Conservation (phyloP, 768 basidiomycete species). For the Leccinum longicurvipes region DNA sequence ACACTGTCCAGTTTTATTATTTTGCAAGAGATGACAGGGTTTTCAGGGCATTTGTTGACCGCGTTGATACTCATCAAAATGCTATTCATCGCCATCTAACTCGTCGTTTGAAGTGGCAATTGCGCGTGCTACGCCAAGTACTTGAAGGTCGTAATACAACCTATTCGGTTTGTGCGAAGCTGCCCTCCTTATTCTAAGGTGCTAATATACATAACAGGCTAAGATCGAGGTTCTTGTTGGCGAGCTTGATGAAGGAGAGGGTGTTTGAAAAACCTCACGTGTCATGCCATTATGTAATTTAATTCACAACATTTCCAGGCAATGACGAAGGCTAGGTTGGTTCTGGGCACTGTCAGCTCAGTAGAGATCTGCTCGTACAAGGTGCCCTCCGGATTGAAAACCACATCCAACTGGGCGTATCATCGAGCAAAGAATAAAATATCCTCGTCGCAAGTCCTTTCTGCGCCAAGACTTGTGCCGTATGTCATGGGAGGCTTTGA, state of each 20-base stretch:
- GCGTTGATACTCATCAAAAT: conserved; percentile 35
- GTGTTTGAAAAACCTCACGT: conserved; percentile 33
- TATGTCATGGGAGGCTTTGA: neutral
- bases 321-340: neutral
- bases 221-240: conserved; percentile 61
- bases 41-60: conserved; percentile 62
- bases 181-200: neutral
- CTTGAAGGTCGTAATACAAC: conserved; percentile 66
- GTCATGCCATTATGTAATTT: neutral
- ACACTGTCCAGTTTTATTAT: conserved; percentile 57
- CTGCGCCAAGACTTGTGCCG: neutral
- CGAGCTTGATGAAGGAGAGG: conserved; percentile 65
- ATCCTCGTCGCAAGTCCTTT: neutral
- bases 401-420: conserved; percentile 70
- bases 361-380: conserved; percentile 57
- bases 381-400: conserved; percentile 68
- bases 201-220: conserved; percentile 35
- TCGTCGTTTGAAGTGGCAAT: conserved; percentile 66
- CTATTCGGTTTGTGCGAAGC: conserved; percentile 51
- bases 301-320: neutral
- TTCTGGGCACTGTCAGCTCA: neutral
- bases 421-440: conserved; percentile 61
- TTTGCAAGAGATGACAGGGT: conserved; percentile 93
- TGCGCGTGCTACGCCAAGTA: conserved; percentile 57
- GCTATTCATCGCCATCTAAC: conserved; percentile 48